These are phyloP conservation scores for Tephrocybe sp. DNA, from an alignment of 768 basidiomycete species.

Conservation along the genomic window DNA sequence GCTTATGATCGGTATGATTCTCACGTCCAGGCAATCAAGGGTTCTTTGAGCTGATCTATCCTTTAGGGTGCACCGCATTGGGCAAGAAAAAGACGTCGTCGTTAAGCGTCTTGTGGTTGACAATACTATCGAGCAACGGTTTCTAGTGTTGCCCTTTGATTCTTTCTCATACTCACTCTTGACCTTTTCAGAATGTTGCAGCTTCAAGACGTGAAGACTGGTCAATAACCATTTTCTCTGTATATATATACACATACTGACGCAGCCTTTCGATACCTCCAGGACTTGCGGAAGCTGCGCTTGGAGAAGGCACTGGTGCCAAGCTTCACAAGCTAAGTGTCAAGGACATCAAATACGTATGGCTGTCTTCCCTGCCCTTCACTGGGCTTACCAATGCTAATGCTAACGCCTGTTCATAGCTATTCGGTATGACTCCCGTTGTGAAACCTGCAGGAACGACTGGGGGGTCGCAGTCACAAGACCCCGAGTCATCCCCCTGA, in stretches of 20 bases:
- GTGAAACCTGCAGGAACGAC: neutral
- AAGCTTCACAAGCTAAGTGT: constrained; percentile 66
- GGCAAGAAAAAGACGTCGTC: constrained; percentile 66
- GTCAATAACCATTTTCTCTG: constrained; percentile 25
- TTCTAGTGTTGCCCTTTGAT: constrained; percentile 15
- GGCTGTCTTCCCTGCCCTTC: constrained; percentile 13
- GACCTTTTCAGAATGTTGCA: constrained; percentile 50
- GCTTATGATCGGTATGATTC: constrained; percentile 45
- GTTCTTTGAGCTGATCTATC: constrained; percentile 25
- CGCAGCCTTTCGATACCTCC: neutral
- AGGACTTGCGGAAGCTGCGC: constrained; percentile 64
- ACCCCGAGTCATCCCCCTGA: neutral
- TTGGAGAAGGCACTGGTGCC: constrained; percentile 63
- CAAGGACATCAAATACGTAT: constrained; percentile 62
- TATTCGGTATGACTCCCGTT: constrained; percentile 34
- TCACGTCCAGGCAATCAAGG: neutral
- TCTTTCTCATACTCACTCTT: neutral
- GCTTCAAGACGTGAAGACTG: constrained; percentile 65
- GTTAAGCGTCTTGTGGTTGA: constrained; percentile 66
- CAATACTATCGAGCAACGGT: constrained; percentile 77
- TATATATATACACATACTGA: neutral
- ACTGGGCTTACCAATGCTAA: neutral
- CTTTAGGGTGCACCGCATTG: constrained; percentile 61
- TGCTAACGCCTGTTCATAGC: constrained; percentile 15
- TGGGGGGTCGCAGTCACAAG: neutral